phyloP scores from a whole-genome alignment of 257 asterid species.

The Solanum neorickii region DNA sequence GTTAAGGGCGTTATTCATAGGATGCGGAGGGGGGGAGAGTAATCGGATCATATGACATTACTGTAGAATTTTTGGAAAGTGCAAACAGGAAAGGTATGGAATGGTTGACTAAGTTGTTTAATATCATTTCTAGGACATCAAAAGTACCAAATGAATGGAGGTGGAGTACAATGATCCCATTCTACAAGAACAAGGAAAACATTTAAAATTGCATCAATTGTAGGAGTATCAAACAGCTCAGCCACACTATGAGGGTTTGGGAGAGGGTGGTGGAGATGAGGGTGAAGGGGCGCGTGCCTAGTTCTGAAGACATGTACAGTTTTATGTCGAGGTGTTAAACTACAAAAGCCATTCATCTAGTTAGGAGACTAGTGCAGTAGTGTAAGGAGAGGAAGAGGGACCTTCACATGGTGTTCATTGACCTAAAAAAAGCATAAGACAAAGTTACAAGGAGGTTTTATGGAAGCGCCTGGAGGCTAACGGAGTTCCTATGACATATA shows the following conservation, averaged over 20 bases:
- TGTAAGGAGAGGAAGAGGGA: background rate
- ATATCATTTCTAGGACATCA: background rate
- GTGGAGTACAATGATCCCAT: background rate
- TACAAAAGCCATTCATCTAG: background rate
- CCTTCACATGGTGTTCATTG: background rate
- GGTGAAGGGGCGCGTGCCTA: background rate
- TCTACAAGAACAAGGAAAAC: background rate
- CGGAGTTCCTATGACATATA: background rate
- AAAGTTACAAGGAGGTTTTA: background rate
- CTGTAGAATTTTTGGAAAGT: background rate
- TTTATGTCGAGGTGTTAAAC: background rate
- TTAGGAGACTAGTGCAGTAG: background rate
- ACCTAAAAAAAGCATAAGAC: background rate
- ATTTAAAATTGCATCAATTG: background rate
- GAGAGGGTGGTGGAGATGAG: background rate
- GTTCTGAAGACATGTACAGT: background rate
- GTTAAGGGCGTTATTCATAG: background rate
- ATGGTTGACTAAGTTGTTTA: background rate
- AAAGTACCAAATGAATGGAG: background rate
- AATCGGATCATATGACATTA: background rate
- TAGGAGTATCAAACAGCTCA: background rate
- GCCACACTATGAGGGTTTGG: background rate
- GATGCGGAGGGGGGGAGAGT: background rate
- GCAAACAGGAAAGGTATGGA: background rate
- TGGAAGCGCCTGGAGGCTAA: background rate